Evolutionary conservation across 106 monocot genomes (phyloP), one percentile per base, ranked within the genome.

Genomic region (Dioscorea alata): DNA sequence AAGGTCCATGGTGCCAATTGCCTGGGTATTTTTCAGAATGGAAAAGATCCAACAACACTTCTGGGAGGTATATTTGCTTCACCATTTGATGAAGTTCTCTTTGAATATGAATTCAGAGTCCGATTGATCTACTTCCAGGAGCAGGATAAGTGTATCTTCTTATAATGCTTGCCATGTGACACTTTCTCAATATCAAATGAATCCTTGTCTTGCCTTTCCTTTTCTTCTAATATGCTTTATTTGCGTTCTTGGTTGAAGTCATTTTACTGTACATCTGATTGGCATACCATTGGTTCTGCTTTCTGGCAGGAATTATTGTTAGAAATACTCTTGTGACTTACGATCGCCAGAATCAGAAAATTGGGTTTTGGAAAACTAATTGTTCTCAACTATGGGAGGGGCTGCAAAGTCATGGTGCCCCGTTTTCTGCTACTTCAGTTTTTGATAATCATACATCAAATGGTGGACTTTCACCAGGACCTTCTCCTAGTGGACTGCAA

Each of bases 341-440:
- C 69, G 92, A 97, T 63, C 96, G 96, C 16, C 88, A 89, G 57
- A 92, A 92, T 71, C 61, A 86, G 59, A 86, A 67, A 71, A 87
- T 97, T 71, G 96, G 96, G 51, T 97, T 97, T 68, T 92, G 89
- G 96, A 97, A 92, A 81, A 97, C 96, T 32, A 97, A 97, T 73
- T 97, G 96, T 74, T 96, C 95, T 22, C 80, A 84, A 49, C 69
- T 89, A 60, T 88, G 79, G 88, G 73, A 88, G 42, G 77, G 66
- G 50, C 57, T 91, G 28, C 75, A 76, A 78, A 65, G 71, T 48
- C 59, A 28, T 72, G 72, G 57, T 25, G 70, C 79, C 23, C 74
- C 89, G 64, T 71, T 84, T 51, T 81, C 85, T 21, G 74, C 78
- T 76, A 78, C 87, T 63, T 60, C 67, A 49, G 57, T 51, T 67